Conservation (phyloP, 2,329 filamentous ascomycete genomes). For the Aspergillus fructus region DNA sequence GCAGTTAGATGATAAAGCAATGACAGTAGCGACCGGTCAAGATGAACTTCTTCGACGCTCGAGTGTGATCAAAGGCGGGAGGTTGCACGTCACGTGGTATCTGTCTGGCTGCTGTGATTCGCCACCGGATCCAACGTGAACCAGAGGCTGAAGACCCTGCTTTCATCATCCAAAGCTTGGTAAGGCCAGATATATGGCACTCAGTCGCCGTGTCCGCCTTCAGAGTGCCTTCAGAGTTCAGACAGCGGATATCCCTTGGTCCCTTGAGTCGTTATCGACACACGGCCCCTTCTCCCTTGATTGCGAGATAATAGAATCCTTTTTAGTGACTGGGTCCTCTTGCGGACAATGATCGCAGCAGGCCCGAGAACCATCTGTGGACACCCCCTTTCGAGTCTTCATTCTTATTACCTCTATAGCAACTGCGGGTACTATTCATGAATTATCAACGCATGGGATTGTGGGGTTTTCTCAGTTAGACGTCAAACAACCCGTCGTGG, state of each 20-base stretch:
- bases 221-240: no score
- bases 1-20: slow-evolving; percentile 16
- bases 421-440: neutral
- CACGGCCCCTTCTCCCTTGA: neutral
- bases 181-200: neutral
- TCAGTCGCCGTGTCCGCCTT: neutral
- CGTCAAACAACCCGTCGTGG: no score
- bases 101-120: slow-evolving; percentile 27
- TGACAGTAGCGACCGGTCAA: slow-evolving; percentile 22
- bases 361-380: no score
- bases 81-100: slow-evolving; percentile 33
- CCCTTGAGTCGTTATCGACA: neutral
- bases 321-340: neutral
- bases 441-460: neutral
- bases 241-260: neutral
- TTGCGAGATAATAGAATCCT: neutral
- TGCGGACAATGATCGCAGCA: neutral
- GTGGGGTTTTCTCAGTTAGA: no score
- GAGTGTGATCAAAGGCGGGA: slow-evolving; percentile 44
- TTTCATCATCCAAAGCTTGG: neutral
- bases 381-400: no score
- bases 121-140: slow-evolving; percentile 5
- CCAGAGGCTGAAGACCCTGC: neutral
- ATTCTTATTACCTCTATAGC: neutral
- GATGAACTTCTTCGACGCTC: slow-evolving; percentile 28